phyloP scores from a whole-genome alignment of 2,329 filamentous ascomycete species.

The Fusarium sp. region DNA sequence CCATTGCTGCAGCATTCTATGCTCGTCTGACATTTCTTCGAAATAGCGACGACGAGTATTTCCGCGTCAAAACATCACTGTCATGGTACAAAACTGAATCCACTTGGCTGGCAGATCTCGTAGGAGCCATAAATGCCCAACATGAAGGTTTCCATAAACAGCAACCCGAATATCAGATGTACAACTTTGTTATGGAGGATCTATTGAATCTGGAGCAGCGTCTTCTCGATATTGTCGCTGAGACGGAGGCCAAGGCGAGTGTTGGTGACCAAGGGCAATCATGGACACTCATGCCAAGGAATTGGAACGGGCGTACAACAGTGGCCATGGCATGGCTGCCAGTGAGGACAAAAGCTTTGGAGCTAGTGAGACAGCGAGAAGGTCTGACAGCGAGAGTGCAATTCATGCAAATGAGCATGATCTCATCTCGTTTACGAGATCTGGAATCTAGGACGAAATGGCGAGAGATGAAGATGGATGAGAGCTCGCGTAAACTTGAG shows the following conservation, averaged over 20 bases:
- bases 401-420: constrained; percentile 60
- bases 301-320: constrained; percentile 49
- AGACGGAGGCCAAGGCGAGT: constrained; percentile 49
- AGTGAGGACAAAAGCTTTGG: constrained; percentile 55
- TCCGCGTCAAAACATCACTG: constrained; percentile 56
- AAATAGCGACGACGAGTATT: constrained; percentile 58
- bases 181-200: constrained; percentile 58
- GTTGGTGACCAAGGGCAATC: constrained; percentile 33
- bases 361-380: constrained; percentile 57
- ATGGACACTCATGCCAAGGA: constrained; percentile 52
- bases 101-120: constrained; percentile 55
- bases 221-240: constrained; percentile 55
- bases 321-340: constrained; percentile 58
- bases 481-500: constrained; percentile 39
- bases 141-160: constrained; percentile 35
- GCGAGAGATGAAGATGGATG: constrained; percentile 45
- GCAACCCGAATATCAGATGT: constrained; percentile 57
- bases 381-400: constrained; percentile 55
- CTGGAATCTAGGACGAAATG: constrained; percentile 47
- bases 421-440: constrained; percentile 53
- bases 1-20: constrained; percentile 55
- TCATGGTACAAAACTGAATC: constrained; percentile 61
- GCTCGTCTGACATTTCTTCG: constrained; percentile 56
- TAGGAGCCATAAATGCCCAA: constrained; percentile 45
- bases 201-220: constrained; percentile 54